phyloP scores from a whole-genome alignment of 1,284 basidiomycete genomes.

The Inonotus hispidus region DNA sequence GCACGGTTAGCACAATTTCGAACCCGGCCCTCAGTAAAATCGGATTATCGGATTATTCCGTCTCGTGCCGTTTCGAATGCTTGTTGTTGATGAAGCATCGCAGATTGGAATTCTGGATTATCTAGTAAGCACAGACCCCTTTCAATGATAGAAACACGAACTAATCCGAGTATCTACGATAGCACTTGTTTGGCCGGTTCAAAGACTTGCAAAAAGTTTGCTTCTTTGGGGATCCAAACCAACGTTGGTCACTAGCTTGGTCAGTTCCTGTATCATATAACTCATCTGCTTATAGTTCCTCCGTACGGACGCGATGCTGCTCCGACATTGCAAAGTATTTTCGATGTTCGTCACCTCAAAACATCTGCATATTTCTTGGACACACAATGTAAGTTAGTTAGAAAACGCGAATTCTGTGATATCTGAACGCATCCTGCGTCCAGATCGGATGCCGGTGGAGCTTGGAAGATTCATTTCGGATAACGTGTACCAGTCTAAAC shows the following conservation, averaged over 20 bases:
- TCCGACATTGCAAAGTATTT: constrained; percentile 39
- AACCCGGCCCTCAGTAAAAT: constrained; percentile 31
- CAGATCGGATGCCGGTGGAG: constrained; percentile 39
- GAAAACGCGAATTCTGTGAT: neutral
- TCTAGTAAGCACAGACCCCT: constrained; percentile 28
- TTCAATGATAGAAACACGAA: neutral
- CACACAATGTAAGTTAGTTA: constrained; percentile 36
- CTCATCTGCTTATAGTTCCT: constrained; percentile 20
- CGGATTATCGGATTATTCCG: constrained; percentile 30
- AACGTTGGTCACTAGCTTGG: constrained; percentile 29
- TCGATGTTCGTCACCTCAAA: constrained; percentile 39
- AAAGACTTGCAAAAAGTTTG: constrained; percentile 32
- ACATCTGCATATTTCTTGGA: constrained; percentile 34
- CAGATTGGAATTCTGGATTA: constrained; percentile 42
- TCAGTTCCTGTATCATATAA: neutral
- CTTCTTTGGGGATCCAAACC: constrained; percentile 43
- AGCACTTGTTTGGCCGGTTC: constrained; percentile 35
- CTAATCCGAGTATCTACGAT: neutral
- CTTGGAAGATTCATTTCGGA: constrained; percentile 43
- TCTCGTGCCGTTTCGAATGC: constrained; percentile 32
- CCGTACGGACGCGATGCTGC: constrained; percentile 41
- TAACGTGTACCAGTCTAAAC: constrained; percentile 36
- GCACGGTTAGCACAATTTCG: constrained; percentile 40
- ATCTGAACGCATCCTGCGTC: constrained; percentile 29
- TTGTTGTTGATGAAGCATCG: constrained; percentile 45